Evolutionary conservation across 2,329 filamentous ascomycete genomes (phyloP).

Genomic region (Cadophora luteo-olivacea): DNA sequence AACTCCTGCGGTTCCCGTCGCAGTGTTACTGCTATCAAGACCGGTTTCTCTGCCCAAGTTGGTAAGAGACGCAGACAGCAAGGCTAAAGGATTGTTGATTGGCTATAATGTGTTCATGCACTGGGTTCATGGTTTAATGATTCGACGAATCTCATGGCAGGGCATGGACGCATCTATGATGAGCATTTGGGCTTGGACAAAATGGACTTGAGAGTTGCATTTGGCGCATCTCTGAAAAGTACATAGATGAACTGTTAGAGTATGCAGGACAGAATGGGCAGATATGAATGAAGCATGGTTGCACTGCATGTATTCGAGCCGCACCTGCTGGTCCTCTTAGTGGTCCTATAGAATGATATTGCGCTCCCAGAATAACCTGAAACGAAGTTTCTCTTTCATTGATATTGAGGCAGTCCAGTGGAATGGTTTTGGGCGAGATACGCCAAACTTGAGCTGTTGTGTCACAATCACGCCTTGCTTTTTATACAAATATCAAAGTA

Average conservation of each 20-base stretch:
- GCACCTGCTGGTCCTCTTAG: background rate
- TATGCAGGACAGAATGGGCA: constrained; percentile 10
- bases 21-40: constrained; percentile 98
- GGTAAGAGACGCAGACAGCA: constrained; percentile 97
- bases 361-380: constrained; percentile 5
- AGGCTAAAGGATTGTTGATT: constrained; percentile 60
- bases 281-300: constrained; percentile 13
- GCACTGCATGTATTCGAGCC: constrained; percentile 1
- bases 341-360: background rate
- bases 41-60: constrained; percentile 99
- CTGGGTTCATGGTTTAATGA: constrained; percentile 17
- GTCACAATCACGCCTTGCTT: too few species aligned
- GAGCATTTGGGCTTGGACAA: constrained; percentile 20
- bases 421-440: background rate
- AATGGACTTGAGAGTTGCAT: constrained; percentile 20
- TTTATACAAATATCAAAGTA: background rate
- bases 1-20: constrained; percentile 85
- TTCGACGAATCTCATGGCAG: constrained; percentile 19
- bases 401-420: background rate
- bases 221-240: constrained; percentile 19
- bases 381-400: background rate
- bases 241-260: constrained; percentile 23
- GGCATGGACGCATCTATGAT: constrained; percentile 17
- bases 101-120: constrained; percentile 18
- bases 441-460: background rate